Conservation (phyloP, 768 basidiomycete species). For the Boletus eberwhitei region DNA sequence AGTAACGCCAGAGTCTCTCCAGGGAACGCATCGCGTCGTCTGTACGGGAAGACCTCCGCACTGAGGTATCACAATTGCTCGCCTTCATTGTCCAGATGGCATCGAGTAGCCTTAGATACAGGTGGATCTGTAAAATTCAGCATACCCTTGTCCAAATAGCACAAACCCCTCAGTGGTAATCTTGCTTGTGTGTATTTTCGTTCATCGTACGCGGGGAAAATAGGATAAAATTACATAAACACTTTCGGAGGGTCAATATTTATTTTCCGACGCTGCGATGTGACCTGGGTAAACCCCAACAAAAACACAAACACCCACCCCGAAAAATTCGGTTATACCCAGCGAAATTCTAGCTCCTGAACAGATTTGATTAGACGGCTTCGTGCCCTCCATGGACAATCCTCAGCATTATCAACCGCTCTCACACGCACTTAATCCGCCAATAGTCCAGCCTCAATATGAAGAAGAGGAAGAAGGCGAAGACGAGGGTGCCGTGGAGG, state of each 20-base stretch:
- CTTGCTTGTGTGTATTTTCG: too few species aligned
- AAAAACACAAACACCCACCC: slow-evolving; percentile 27
- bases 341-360: slow-evolving; percentile 27
- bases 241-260: slow-evolving; percentile 19
- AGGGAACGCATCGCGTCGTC: slow-evolving; percentile 68
- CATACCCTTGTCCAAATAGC: too few species aligned
- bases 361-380: slow-evolving; percentile 21
- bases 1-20: slow-evolving; percentile 85
- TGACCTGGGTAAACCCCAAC: slow-evolving; percentile 29
- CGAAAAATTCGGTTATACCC: slow-evolving; percentile 31
- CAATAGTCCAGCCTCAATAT: slow-evolving; percentile 33
- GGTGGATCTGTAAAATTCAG: too few species aligned
- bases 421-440: slow-evolving; percentile 73
- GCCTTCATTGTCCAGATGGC: slow-evolving; percentile 16
- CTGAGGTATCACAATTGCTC: neutral
- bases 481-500: slow-evolving; percentile 70
- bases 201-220: too few species aligned
- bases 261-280: slow-evolving; percentile 24
- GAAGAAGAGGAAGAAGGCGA: slow-evolving; percentile 69
- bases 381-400: slow-evolving; percentile 46
- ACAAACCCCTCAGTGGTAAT: too few species aligned
- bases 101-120: too few species aligned
- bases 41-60: slow-evolving; percentile 18
- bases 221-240: slow-evolving; percentile 20
- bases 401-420: slow-evolving; percentile 79